These are phyloP conservation scores for Coniochaeta sp. DNA, from an alignment of 2,329 filamentous ascomycete species.

Conservation along the genomic window DNA sequence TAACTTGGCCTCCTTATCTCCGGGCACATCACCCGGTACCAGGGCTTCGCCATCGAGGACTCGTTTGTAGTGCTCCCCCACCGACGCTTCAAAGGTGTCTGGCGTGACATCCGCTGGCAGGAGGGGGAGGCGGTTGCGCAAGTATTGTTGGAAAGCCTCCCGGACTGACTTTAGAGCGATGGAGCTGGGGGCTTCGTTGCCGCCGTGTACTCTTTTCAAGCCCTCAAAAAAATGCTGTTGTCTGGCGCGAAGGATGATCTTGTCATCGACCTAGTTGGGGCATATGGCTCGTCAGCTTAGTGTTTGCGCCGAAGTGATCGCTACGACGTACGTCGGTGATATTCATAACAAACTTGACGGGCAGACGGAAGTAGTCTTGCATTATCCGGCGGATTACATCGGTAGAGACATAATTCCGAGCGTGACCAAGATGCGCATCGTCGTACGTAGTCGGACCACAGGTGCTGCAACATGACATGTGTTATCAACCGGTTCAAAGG, in stretches of 20 bases:
- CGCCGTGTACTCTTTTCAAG: slow-evolving; percentile 51
- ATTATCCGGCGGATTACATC: slow-evolving; percentile 83
- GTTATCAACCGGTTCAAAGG: not conserved
- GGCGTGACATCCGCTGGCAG: slow-evolving; percentile 35
- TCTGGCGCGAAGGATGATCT: slow-evolving; percentile 55
- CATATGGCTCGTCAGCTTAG: not conserved
- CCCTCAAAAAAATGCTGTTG: slow-evolving; percentile 77
- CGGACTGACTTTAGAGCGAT: not conserved
- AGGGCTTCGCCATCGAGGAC: slow-evolving; percentile 49
- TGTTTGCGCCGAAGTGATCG: slow-evolving; percentile 20
- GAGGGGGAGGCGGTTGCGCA: slow-evolving; percentile 46
- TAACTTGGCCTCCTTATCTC: slow-evolving; percentile 76
- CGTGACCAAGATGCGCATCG: slow-evolving; percentile 70
- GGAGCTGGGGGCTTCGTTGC: slow-evolving; percentile 9
- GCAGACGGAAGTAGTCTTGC: slow-evolving; percentile 73
- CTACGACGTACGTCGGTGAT: slow-evolving; percentile 71
- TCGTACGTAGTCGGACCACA: slow-evolving; percentile 86
- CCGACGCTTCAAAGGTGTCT: slow-evolving; percentile 41
- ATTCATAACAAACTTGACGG: slow-evolving; percentile 87
- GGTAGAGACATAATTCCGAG: slow-evolving; percentile 83
- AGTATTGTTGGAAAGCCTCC: slow-evolving; percentile 46
- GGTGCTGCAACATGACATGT: slow-evolving; percentile 18
- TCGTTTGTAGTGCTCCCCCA: slow-evolving; percentile 45
- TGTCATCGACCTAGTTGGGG: slow-evolving; percentile 14
- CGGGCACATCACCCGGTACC: slow-evolving; percentile 50